Conservation (phyloP, 345 rosid genomes). For the Populus davidiana region DNA sequence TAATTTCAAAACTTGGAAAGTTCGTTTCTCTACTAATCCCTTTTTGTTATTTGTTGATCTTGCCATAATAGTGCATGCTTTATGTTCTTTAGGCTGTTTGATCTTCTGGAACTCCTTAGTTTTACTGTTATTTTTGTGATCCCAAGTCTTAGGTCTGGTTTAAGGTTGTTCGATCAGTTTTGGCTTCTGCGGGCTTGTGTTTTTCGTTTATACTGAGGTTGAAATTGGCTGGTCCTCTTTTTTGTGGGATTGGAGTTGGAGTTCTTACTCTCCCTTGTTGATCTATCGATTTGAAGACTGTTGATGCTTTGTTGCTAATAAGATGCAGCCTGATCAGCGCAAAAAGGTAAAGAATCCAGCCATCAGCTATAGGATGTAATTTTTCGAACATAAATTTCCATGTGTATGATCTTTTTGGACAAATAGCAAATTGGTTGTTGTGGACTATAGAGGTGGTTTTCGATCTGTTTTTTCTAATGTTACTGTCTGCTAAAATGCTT, state of each 20-base stretch:
- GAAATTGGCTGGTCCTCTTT: background rate
- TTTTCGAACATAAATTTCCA: background rate
- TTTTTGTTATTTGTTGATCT: constrained; percentile 12
- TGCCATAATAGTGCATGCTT: constrained; percentile 7
- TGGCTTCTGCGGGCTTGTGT: background rate
- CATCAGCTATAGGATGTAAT: background rate
- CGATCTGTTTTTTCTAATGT: background rate
- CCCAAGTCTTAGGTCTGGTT: background rate
- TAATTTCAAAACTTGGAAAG: background rate
- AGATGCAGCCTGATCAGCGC: constrained; percentile 93
- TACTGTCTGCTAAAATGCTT: background rate
- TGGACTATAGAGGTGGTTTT: background rate
- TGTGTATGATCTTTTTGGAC: background rate
- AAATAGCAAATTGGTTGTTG: constrained; percentile 16
- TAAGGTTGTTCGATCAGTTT: background rate
- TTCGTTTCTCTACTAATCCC: constrained; percentile 3
- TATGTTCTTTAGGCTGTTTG: constrained; percentile 5
- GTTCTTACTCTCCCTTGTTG: constrained; percentile 13
- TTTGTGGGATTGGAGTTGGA: constrained; percentile 16
- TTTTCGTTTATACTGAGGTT: background rate
- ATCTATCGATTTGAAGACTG: constrained; percentile 20
- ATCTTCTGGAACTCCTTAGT: constrained; percentile 26
- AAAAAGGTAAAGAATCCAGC: constrained; percentile 57
- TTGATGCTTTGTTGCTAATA: constrained; percentile 47
- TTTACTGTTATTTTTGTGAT: constrained; percentile 20